Conservation (phyloP, 2,329 filamentous ascomycete genomes). For the Amphichorda felina region DNA sequence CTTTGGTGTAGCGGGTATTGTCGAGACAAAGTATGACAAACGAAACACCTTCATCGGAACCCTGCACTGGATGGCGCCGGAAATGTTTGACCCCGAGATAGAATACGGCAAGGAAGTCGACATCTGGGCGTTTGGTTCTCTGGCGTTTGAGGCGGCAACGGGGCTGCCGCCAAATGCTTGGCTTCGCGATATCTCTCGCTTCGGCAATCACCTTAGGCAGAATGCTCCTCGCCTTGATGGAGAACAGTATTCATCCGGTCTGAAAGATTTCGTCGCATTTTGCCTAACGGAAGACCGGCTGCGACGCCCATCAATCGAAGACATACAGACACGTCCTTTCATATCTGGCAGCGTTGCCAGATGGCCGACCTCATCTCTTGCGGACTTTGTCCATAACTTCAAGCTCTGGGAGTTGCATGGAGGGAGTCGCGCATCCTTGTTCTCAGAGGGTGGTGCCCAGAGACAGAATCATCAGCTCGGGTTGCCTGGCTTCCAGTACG, state of each 20-base stretch:
- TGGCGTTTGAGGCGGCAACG: constrained; percentile 71
- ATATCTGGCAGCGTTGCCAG: no score
- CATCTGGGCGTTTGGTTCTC: constrained; percentile 77
- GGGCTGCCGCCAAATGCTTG: constrained; percentile 61
- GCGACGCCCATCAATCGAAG: constrained; percentile 56
- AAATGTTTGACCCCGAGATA: constrained; percentile 53
- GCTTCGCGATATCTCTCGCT: constrained; percentile 35
- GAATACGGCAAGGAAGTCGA: constrained; percentile 64
- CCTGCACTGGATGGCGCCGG: constrained; percentile 78
- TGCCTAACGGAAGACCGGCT: constrained; percentile 59
- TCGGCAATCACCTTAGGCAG: constrained; percentile 45
- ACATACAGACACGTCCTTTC: constrained; percentile 60
- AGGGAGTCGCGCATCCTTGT: constrained; percentile 55
- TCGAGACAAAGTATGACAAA: constrained; percentile 66
- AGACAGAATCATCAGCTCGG: no score
- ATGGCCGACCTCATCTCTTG: constrained; percentile 57
- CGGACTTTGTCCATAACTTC: no score
- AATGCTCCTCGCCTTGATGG: constrained; percentile 59
- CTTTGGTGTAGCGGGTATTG: constrained; percentile 70
- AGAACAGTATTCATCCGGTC: constrained; percentile 54
- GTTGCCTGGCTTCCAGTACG: constrained; percentile 34
- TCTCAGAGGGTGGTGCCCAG: no score
- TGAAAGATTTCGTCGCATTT: constrained; percentile 61
- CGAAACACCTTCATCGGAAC: constrained; percentile 73
- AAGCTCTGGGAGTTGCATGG: constrained; percentile 66